phyloP scores from a whole-genome alignment of 2,329 filamentous ascomycete species.

The Claviceps humidiphila region DNA sequence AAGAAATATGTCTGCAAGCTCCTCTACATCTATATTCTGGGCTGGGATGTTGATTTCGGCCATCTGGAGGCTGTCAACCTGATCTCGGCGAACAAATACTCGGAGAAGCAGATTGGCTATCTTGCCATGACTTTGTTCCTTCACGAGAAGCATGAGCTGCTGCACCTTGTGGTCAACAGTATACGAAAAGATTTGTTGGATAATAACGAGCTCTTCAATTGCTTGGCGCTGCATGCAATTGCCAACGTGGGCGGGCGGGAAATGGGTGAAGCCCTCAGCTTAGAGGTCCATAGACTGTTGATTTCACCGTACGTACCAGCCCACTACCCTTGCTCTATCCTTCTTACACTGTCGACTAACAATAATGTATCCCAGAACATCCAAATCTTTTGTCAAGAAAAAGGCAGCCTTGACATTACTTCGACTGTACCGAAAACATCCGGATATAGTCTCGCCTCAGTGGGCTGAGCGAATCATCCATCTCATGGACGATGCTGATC shows the following conservation, averaged over 20 bases:
- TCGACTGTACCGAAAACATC: conserved; percentile 86
- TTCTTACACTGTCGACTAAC: neutral
- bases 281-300: conserved; percentile 81
- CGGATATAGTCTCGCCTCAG: conserved; percentile 85
- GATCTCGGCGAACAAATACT: conserved; percentile 93
- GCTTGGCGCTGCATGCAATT: conserved; percentile 89
- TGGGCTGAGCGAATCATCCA: conserved; percentile 98
- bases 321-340: neutral
- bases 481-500: conserved; percentile 92
- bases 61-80: conserved; percentile 97
- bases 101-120: conserved; percentile 98
- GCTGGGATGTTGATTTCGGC: conserved; percentile 98
- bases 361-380: conserved; percentile 30
- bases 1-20: conserved; percentile 99
- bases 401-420: conserved; percentile 91
- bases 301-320: conserved; percentile 67
- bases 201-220: conserved; percentile 96
- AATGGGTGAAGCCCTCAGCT: conserved; percentile 88
- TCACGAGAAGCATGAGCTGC: conserved; percentile 89
- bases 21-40: conserved; percentile 96
- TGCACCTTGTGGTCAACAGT: conserved; percentile 95
- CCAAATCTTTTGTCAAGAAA: conserved; percentile 98
- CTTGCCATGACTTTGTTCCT: conserved; percentile 93
- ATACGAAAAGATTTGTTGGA: conserved; percentile 93
- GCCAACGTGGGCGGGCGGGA: conserved; percentile 94